Conservation (phyloP, 305 asterid genomes). For the Fraxinus paxiana region DNA sequence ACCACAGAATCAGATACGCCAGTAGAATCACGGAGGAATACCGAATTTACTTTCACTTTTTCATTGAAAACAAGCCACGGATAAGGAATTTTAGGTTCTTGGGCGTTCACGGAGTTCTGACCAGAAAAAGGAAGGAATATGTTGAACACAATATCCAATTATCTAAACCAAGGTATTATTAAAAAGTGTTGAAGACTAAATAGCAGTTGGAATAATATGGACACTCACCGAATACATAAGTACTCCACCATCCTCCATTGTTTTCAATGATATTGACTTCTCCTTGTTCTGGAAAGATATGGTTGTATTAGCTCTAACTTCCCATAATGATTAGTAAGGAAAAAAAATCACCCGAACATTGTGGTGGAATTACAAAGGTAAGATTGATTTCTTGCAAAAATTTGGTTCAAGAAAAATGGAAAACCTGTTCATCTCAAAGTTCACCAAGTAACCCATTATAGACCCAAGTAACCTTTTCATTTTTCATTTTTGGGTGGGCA, state of each 20-base stretch:
- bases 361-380: background rate
- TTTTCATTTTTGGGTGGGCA: background rate
- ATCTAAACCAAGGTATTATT: conserved; percentile 6
- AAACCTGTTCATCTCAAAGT: background rate
- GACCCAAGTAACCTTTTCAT: background rate
- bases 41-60: conserved; percentile 84
- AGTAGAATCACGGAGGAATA: conserved; percentile 89
- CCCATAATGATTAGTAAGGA: conserved; percentile 11
- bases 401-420: background rate
- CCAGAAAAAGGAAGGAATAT: conserved; percentile 14
- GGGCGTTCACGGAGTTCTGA: conserved; percentile 82
- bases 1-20: conserved; percentile 80
- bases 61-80: conserved; percentile 96
- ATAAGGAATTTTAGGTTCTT: conserved; percentile 64
- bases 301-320: conserved; percentile 26
- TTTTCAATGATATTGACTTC: conserved; percentile 72
- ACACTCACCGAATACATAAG: conserved; percentile 77
- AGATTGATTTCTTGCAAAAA: background rate
- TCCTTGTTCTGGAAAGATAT: conserved; percentile 73
- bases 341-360: background rate
- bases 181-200: conserved; percentile 1
- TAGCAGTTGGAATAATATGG: conserved; percentile 16
- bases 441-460: background rate
- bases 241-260: conserved; percentile 91
- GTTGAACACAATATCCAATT: conserved; percentile 23